Conservation (phyloP, 2,329 filamentous ascomycete species). For the Aureobasidium mangrovei region DNA sequence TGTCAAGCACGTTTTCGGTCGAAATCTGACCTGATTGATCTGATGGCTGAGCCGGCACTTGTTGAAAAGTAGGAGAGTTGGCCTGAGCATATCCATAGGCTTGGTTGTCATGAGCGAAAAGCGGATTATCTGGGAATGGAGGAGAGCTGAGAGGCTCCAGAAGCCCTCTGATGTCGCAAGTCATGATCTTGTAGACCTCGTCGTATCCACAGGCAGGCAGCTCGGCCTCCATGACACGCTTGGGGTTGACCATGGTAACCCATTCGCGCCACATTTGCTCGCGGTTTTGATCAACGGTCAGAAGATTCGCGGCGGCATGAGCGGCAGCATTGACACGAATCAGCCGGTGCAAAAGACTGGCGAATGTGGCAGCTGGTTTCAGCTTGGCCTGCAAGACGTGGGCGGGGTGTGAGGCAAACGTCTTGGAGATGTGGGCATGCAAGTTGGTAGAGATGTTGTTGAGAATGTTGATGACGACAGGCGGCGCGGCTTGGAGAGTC, state of each 20-base stretch:
- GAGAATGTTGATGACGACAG: slow-evolving; percentile 76
- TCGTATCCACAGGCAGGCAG: slow-evolving; percentile 46
- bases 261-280: slow-evolving; percentile 96
- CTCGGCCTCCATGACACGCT: slow-evolving; percentile 48
- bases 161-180: slow-evolving; percentile 57
- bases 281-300: slow-evolving; percentile 79
- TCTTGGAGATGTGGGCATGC: slow-evolving; percentile 71
- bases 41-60: slow-evolving; percentile 11
- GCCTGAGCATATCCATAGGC: slow-evolving; percentile 35
- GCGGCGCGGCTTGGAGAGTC: slow-evolving; percentile 83
- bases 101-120: slow-evolving; percentile 29
- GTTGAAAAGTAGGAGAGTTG: slow-evolving; percentile 34
- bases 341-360: slow-evolving; percentile 74
- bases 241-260: slow-evolving; percentile 54
- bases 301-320: slow-evolving; percentile 86
- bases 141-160: slow-evolving; percentile 55
- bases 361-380: slow-evolving; percentile 80
- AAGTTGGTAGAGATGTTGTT: slow-evolving; percentile 77
- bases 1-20: slow-evolving; percentile 61
- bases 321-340: slow-evolving; percentile 88
- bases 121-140: slow-evolving; percentile 26
- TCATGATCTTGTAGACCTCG: slow-evolving; percentile 47
- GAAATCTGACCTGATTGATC: slow-evolving; percentile 25
- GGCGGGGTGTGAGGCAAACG: slow-evolving; percentile 73
- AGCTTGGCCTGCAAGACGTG: slow-evolving; percentile 85